Evolutionary conservation across 805 yeast genomes (phyloP).

Genomic region (Zygotorulaspora danielsina): DNA sequence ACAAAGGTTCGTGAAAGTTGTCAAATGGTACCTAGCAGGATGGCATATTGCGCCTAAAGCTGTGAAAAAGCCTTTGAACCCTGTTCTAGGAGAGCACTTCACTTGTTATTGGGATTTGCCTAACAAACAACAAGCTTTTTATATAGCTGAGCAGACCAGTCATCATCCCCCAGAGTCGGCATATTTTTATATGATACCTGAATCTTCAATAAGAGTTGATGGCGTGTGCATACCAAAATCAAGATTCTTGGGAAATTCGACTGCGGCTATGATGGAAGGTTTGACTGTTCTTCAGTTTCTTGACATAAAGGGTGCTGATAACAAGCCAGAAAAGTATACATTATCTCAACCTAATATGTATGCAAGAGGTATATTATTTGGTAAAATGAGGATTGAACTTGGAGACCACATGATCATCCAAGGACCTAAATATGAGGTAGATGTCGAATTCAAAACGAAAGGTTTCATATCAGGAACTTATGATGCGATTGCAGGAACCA

Average conservation of each 20-base stretch:
- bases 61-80: constrained; percentile 94
- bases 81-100: constrained; percentile 88
- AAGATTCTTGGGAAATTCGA: constrained; percentile 86
- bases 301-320: constrained; percentile 47
- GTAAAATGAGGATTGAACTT: constrained; percentile 81
- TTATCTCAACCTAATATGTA: constrained; percentile 95
- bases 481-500: constrained; percentile 76
- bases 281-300: constrained; percentile 64
- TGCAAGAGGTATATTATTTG: constrained; percentile 89
- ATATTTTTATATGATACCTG: constrained; percentile 84
- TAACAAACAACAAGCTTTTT: constrained; percentile 67
- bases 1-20: constrained; percentile 66
- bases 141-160: constrained; percentile 89
- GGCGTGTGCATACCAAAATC: constrained; percentile 87
- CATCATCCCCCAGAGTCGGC: constrained; percentile 99
- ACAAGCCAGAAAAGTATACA: constrained; percentile 62
- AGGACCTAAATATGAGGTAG: constrained; percentile 61
- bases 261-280: constrained; percentile 98
- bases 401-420: constrained; percentile 87
- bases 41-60: constrained; percentile 99
- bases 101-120: constrained; percentile 90
- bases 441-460: constrained; percentile 90
- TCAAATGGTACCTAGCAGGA: constrained; percentile 87
- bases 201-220: constrained; percentile 74
- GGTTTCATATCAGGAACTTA: constrained; percentile 92